Evolutionary conservation across 345 rosid genomes (phyloP).

Genomic region (Physaria fendleri): DNA sequence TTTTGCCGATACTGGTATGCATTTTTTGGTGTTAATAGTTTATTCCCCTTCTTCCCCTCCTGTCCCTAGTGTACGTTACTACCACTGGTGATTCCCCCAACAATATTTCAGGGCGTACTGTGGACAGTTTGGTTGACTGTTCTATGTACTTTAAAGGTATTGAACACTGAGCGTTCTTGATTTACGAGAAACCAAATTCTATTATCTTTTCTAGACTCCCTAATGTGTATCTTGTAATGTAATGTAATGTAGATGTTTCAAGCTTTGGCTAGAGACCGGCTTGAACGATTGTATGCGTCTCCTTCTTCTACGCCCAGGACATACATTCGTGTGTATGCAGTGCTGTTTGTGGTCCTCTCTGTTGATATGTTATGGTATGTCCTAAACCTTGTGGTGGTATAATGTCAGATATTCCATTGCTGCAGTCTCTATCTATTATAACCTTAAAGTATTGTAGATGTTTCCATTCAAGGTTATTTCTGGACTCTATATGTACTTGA

Average conservation of each 20-base stretch:
- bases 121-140: constrained; percentile 89
- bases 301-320: constrained; percentile 87
- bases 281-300: constrained; percentile 91
- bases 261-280: constrained; percentile 96
- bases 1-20: neutral
- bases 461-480: neutral
- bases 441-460: neutral
- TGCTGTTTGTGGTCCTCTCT: constrained; percentile 61
- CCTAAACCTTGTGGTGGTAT: constrained; percentile 11
- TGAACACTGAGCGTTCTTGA: constrained; percentile 1
- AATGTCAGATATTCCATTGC: neutral
- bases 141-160: constrained; percentile 85
- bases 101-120: constrained; percentile 69
- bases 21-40: neutral
- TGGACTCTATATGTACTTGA: neutral
- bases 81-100: constrained; percentile 82
- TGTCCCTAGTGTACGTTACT: constrained; percentile 75
- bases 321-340: constrained; percentile 86
- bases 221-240: constrained; percentile 16
- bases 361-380: constrained; percentile 75
- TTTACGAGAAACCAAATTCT: neutral
- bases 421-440: neutral
- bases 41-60: neutral
- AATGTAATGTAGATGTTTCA: constrained; percentile 75
- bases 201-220: neutral